Percentiles rank a stretch among this genome's conserved stretches.
phyloP scores from a whole-genome alignment of 768 basidiomycete genomes.

The Pulveroboletus ravenelii region DNA sequence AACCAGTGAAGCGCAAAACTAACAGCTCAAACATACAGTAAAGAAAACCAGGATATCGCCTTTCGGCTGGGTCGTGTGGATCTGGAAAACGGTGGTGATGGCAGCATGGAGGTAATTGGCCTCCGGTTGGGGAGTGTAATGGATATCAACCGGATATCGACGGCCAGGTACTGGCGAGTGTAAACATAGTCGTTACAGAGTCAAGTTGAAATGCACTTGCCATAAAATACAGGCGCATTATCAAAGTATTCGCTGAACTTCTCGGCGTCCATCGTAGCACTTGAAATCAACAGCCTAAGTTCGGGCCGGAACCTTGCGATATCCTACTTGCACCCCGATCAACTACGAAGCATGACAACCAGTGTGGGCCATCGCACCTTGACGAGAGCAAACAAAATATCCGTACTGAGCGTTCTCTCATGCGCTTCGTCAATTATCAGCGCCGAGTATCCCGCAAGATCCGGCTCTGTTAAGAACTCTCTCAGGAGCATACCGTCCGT shows the following conservation, averaged over 20 bases:
- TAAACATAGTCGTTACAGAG: conserved; percentile 1
- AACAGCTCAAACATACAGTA: conserved; percentile 52
- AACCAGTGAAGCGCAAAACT: not conserved
- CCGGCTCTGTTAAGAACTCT: conserved; percentile 96
- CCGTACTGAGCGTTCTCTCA: conserved; percentile 95
- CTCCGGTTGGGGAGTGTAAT: conserved; percentile 98
- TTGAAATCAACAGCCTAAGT: conserved; percentile 87
- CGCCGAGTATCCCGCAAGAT: conserved; percentile 90
- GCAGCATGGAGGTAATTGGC: conserved; percentile 98
- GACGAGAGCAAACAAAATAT: conserved; percentile 96
- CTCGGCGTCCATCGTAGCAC: conserved; percentile 95
- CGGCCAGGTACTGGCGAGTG: conserved; percentile 79
- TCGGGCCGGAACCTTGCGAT: conserved; percentile 96
- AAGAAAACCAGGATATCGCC: conserved; percentile 98
- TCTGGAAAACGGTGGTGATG: conserved; percentile 98
- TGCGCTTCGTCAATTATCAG: conserved; percentile 99
- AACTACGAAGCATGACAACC: conserved; percentile 15
- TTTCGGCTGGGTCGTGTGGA: conserved; percentile 96
- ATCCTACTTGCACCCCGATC: conserved; percentile 52
- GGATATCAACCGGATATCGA: conserved; percentile 95
- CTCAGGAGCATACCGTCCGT: conserved; percentile 98
- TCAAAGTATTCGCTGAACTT: conserved; percentile 99
- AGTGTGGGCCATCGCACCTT: conserved; percentile 64
- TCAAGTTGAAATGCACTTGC: conserved; percentile 39
- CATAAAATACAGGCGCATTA: conserved; percentile 89